Evolutionary conservation across 257 asterid genomes (phyloP).

Genomic region (Paulownia fortunei): DNA sequence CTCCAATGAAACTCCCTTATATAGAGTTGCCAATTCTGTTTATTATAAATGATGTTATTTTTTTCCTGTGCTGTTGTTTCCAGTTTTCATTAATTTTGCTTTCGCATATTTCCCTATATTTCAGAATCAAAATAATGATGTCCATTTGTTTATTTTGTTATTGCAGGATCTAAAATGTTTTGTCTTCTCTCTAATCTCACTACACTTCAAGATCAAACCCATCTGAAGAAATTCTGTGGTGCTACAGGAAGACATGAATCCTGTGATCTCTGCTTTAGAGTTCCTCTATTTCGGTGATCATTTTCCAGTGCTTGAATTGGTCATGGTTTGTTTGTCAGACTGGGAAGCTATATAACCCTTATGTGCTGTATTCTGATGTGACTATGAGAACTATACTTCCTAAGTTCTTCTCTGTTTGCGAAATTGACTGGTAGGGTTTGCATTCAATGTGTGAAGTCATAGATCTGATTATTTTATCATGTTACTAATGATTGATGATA

Average conservation of each 20-base stretch:
- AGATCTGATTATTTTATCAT: constrained; percentile 8
- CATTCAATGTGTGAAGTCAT: neutral
- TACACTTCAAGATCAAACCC: constrained; percentile 93
- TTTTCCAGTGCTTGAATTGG: constrained; percentile 20
- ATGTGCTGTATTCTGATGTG: constrained; percentile 19
- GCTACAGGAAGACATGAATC: constrained; percentile 19
- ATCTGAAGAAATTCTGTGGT: constrained; percentile 42
- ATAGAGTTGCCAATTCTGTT: neutral
- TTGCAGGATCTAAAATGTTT: constrained; percentile 90
- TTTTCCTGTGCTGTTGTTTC: neutral
- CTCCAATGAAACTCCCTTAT: neutral
- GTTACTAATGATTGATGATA: neutral
- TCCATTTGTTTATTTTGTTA: constrained; percentile 15
- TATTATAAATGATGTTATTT: neutral
- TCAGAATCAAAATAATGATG: neutral
- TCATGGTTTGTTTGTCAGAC: constrained; percentile 25
- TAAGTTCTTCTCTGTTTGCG: neutral
- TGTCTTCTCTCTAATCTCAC: constrained; percentile 85
- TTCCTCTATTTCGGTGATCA: neutral
- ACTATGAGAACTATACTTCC: neutral
- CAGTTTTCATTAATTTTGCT: neutral
- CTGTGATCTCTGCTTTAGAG: constrained; percentile 9
- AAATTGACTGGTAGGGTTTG: constrained; percentile 11
- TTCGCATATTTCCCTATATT: neutral
- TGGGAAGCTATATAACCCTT: neutral